Base-by-base conservation (phyloP, 805 yeast species). In the Saccharomyces cerevisiae region DNA sequence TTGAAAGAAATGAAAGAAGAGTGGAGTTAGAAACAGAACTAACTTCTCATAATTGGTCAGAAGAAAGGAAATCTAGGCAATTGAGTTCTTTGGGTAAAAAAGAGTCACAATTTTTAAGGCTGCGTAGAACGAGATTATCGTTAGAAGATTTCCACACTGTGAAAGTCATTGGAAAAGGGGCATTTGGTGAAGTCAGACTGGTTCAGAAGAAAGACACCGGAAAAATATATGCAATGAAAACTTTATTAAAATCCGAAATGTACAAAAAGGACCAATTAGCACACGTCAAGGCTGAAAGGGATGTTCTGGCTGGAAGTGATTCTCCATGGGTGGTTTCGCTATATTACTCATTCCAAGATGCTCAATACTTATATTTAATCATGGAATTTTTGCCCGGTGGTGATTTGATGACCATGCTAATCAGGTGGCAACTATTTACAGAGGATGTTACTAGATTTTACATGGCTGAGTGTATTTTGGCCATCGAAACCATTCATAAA, bases 361-460 rank as follows among this genome's bases (percentile, higher is more conserved):
- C 89, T 80, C 62, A 84, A 83, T 68, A 88, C 87, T 8, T 81
- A 82, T 61, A 97, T 87, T 70, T 76, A 70, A 89, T 94, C 52
- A 90, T 94, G 97, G 99, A 94, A 72, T 92, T 84, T 69, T 88
- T 96, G 62, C 89, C 96, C 6, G 90, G 90, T 57, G 95, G 95
- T 55, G 95, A 87, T 67, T 72, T 87, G 63, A 90, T 90, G 97
- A 90, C 97, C 1, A 89, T 91, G 96, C 79, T 90, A 64, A 90
- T 90, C 69, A 84, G 92, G 72, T 89, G 96, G 87, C 96, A 90
- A 67, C 85, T 89, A 32, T 90, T 90, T 67, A 85, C 96, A 2
- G 97, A 90, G 68, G 97, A 90, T 69, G 89, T 90, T 52, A 90
- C 90, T 50, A 76, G 97, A 59, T 90, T 90, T 69, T 90, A 91